Evolutionary conservation across 345 rosid genomes (phyloP), one percentile per base, ranked within the genome.

Genomic region (Cochlearia excelsa): DNA sequence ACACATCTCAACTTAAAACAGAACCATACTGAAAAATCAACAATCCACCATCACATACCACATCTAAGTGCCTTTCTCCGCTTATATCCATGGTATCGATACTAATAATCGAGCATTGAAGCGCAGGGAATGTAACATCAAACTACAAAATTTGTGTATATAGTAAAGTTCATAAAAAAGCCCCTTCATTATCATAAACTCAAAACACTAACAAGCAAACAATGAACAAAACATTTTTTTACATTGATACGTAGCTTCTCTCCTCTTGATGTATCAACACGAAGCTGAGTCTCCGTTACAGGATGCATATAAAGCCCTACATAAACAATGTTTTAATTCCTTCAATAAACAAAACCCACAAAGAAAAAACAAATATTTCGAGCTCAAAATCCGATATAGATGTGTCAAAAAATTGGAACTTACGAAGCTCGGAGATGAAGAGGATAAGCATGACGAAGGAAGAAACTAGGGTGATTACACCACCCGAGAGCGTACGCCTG

Each of bases 51-150:
- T 16, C 26, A 78, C 88, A 59, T 74, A 93, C 99, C 71, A 93
- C 89, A 78, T 93, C 97, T 53, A 93, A 87, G 70, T 89, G 99
- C 63, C 84, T 78, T 78, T 87, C 95, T 58, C 97, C 97, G 37
- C 99, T 89, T 63, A 85, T 84, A 79, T 93, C 99, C 84, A 93
- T 93, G 29, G 97, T 87, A 73, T 93, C 99, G 54, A 93, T 75
- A 56, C 95, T 93, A 55, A 93, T 80, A 67, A 93, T 79, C 38
- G 99, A 83, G 64, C 99, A 93, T 16, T 95, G 82, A 46, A 93
- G 84, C 37, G 85, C 95, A 59, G 95, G 95, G 70, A 93, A 93
- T 7, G 91, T 83, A 69, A 89, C 83, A 54, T 93, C 99, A 69
- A 93, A 85, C 97, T 89, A 84, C 76, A 77, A 38, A 66, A 47